These are phyloP conservation scores for Fusarium secorum DNA, from an alignment of 2,329 filamentous ascomycete genomes.

Conservation along the genomic window DNA sequence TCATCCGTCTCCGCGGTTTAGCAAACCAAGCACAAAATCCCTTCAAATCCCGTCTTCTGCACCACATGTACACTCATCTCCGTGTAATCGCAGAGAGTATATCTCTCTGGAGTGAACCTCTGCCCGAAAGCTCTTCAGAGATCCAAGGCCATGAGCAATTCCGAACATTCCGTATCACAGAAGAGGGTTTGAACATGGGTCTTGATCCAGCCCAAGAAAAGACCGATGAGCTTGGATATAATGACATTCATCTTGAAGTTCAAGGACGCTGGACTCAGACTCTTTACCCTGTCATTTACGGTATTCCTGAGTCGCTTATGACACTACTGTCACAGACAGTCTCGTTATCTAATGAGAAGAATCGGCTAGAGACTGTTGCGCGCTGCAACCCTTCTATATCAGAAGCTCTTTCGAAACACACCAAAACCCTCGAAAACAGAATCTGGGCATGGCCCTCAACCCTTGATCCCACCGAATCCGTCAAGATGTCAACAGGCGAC, in stretches of 20 bases:
- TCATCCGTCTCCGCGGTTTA: slow-evolving; percentile 50
- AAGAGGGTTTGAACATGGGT: slow-evolving; percentile 43
- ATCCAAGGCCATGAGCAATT: neutral
- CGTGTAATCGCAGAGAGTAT: slow-evolving; percentile 56
- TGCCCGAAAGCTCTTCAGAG: neutral
- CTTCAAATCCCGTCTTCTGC: slow-evolving; percentile 52
- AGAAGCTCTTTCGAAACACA: slow-evolving; percentile 39
- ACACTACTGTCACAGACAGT: slow-evolving; percentile 52
- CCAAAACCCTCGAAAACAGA: slow-evolving; percentile 45
- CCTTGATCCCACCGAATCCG: slow-evolving; percentile 4
- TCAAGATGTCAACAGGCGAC: neutral
- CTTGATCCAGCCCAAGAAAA: slow-evolving; percentile 42
- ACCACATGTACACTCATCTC: slow-evolving; percentile 57
- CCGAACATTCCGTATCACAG: slow-evolving; percentile 43
- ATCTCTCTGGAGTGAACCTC: slow-evolving; percentile 20
- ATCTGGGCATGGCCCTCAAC: slow-evolving; percentile 44
- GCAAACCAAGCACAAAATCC: slow-evolving; percentile 46
- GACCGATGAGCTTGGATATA: slow-evolving; percentile 50
- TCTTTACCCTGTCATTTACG: slow-evolving; percentile 55
- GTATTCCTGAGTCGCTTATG: slow-evolving; percentile 52
- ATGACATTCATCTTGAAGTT: slow-evolving; percentile 53
- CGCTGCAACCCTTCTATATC: slow-evolving; percentile 37
- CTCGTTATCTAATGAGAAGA: slow-evolving; percentile 53
- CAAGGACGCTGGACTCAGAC: slow-evolving; percentile 51
- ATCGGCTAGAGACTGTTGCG: slow-evolving; percentile 40